Conservation (phyloP, 192 early-diverging fungal species). For the Coemansia sp. region DNA sequence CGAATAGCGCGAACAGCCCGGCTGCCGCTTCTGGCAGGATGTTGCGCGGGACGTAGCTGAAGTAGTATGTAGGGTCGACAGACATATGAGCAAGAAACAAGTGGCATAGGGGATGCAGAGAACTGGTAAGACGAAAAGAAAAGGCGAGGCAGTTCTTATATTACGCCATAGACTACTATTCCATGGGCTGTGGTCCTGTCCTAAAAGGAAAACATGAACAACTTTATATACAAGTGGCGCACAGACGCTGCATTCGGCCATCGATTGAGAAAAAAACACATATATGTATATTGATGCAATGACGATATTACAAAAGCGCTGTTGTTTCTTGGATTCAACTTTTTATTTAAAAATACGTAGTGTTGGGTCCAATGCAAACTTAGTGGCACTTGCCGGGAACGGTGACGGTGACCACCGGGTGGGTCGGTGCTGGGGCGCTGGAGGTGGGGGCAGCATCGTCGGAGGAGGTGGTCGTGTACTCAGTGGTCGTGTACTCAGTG, state of each 20-base stretch:
- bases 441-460: constrained; percentile 14
- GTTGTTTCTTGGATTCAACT: no score
- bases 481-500: neutral
- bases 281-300: no score
- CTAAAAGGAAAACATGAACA: no score
- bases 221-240: no score
- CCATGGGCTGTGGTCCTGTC: no score
- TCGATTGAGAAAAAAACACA: no score
- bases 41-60: constrained; percentile 22
- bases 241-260: no score
- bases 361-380: neutral
- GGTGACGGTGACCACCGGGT: neutral
- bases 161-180: no score
- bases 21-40: constrained; percentile 15
- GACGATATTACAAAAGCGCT: no score
- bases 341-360: no score
- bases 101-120: neutral
- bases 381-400: constrained; percentile 42
- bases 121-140: neutral
- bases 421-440: constrained; percentile 17
- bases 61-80: constrained; percentile 20
- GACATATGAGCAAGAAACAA: neutral
- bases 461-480: constrained; percentile 4
- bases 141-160: neutral
- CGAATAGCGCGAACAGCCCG: constrained; percentile 5